Conservation (phyloP, 106 monocot species). For the Amphibolis antarctica region DNA sequence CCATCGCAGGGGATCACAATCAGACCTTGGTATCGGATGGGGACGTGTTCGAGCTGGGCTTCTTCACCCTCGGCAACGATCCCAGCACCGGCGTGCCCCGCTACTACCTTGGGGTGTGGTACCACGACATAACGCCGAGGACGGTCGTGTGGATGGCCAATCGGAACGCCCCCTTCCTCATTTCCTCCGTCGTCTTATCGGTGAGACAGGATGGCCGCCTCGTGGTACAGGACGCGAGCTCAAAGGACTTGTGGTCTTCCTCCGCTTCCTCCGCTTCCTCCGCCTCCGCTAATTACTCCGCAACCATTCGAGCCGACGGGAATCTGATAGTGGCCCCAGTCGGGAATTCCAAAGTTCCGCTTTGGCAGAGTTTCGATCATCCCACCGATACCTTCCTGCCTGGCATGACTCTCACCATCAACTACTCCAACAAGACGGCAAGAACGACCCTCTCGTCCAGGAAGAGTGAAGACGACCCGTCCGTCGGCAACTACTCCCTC, state of each 20-base stretch:
- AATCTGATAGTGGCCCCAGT: conserved; percentile 12
- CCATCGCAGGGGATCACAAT: conserved; percentile 3
- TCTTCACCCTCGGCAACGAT: conserved; percentile 11
- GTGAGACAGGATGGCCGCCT: conserved; percentile 11
- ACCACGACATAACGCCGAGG: not conserved
- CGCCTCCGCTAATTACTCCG: not conserved
- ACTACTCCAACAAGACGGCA: not conserved
- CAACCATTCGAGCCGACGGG: conserved; percentile 4
- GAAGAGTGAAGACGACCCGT: conserved; percentile 20
- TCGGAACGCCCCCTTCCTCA: conserved; percentile 10
- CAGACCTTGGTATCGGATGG: conserved; percentile 16
- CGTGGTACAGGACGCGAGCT: not conserved
- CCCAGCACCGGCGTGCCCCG: not conserved
- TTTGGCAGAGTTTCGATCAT: conserved; percentile 8
- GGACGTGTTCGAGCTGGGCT: conserved; percentile 21
- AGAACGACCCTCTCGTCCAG: conserved; percentile 15
- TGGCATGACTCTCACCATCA: conserved; percentile 10
- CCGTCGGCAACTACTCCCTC: conserved; percentile 19
- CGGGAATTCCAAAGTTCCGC: not conserved
- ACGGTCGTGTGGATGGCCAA: conserved; percentile 29
- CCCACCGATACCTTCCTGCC: conserved; percentile 14
- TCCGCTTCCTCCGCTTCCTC: not conserved
- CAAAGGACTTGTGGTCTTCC: not conserved
- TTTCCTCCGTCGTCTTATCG: conserved; percentile 1
- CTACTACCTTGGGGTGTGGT: conserved; percentile 34